Conservation (phyloP, 108 stramenopile species). For the Cylindrotheca closterium region DNA sequence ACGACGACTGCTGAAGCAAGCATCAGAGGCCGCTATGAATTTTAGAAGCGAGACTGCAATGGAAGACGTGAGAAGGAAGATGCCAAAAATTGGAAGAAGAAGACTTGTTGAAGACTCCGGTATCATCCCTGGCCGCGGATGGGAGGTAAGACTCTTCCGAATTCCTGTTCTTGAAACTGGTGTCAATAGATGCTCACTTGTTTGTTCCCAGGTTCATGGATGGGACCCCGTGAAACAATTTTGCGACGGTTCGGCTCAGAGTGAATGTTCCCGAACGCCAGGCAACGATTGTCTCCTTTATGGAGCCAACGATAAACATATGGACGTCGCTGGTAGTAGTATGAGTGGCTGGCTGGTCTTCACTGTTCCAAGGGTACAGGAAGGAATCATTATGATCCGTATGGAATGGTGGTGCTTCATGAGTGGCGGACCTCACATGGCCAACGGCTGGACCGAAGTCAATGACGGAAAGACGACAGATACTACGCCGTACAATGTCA, state of each 20-base stretch:
- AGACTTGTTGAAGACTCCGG: no score
- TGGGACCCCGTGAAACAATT: neutral
- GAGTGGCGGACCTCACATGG: neutral
- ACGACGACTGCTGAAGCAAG: constrained; percentile 1
- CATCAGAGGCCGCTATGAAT: constrained; percentile 4
- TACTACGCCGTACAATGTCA: constrained; percentile 19
- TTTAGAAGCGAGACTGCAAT: constrained; percentile 4
- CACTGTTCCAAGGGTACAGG: constrained; percentile 19
- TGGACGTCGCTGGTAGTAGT: constrained; percentile 5
- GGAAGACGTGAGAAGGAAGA: neutral
- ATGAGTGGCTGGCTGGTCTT: constrained; percentile 30
- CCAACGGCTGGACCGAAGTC: constrained; percentile 15
- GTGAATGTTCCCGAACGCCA: constrained; percentile 4
- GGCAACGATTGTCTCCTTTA: neutral
- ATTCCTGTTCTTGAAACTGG: neutral
- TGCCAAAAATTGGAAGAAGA: neutral
- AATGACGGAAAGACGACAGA: constrained; percentile 20
- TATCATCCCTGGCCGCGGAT: constrained; percentile 31
- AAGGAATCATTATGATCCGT: constrained; percentile 24
- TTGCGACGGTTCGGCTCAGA: constrained; percentile 17
- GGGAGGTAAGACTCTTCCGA: constrained; percentile 11
- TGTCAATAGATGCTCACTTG: no score
- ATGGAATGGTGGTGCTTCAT: constrained; percentile 27
- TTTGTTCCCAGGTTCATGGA: neutral
- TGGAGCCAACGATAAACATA: constrained; percentile 11